Evolutionary conservation across 257 asterid genomes (phyloP).

Genomic region (Solanum megistacrolobum): DNA sequence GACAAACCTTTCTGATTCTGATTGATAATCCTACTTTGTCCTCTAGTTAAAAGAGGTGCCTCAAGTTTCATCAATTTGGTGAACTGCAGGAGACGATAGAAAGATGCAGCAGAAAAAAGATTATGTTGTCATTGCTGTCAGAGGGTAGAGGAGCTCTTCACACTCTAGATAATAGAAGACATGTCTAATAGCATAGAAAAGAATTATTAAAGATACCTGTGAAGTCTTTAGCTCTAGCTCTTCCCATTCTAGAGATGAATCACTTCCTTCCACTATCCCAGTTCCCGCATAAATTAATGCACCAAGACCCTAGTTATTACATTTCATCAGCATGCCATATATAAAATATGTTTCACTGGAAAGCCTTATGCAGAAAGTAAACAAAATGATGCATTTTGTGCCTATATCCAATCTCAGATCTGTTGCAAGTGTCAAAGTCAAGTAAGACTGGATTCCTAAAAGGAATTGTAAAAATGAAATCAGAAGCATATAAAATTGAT

Average conservation of each 20-base stretch:
- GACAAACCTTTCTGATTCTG: neutral
- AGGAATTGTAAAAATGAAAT: neutral
- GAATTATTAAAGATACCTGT: conserved; percentile 40
- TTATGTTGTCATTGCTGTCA: neutral
- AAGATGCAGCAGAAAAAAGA: neutral
- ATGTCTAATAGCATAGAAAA: neutral
- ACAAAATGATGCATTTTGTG: neutral
- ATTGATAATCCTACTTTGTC: conserved; percentile 6
- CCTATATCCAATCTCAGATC: neutral
- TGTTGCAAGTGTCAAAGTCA: neutral
- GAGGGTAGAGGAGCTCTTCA: neutral
- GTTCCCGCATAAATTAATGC: conserved; percentile 89
- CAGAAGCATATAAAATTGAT: neutral
- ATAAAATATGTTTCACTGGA: neutral
- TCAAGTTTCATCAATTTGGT: conserved; percentile 80
- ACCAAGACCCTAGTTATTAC: conserved; percentile 46
- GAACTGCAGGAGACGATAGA: conserved; percentile 33
- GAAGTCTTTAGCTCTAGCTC: conserved; percentile 93
- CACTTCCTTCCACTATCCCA: conserved; percentile 88
- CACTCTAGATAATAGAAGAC: neutral
- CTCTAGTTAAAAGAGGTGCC: conserved; percentile 36
- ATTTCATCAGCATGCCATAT: neutral
- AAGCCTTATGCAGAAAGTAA: neutral
- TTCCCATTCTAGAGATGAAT: conserved; percentile 79
- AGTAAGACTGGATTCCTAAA: neutral